Evolutionary conservation across 2,329 filamentous ascomycete genomes (phyloP).

Genomic region (Rutstroemia sp.): DNA sequence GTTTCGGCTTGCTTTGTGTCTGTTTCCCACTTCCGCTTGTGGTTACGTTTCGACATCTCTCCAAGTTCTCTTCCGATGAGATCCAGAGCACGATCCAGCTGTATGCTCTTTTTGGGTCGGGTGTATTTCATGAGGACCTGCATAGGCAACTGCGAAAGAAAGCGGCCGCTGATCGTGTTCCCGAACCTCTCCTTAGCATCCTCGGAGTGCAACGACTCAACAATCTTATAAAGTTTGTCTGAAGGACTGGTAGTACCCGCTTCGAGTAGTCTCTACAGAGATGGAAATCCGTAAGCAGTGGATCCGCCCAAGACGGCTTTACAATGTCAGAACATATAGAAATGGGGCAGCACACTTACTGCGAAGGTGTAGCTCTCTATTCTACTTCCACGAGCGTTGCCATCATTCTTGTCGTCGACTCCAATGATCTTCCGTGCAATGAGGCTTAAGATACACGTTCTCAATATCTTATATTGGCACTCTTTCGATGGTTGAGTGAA

Average conservation of each 20-base stretch:
- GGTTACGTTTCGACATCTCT: background rate
- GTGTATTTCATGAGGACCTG: constrained; percentile 20
- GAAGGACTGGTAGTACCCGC: background rate
- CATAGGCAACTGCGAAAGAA: constrained; percentile 22
- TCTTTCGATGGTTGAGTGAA: constrained; percentile 18
- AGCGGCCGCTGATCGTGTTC: constrained; percentile 20
- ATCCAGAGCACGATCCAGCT: background rate
- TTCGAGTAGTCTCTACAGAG: background rate
- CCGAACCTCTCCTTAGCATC: background rate
- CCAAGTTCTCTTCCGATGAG: background rate
- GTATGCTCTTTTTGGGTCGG: background rate
- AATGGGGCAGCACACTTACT: background rate
- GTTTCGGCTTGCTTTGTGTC: no score
- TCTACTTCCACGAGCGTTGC: background rate
- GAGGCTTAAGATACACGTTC: constrained; percentile 18
- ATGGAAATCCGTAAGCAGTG: no score
- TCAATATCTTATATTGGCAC: constrained; percentile 27
- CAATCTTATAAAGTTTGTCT: constrained; percentile 15
- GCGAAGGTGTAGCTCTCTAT: constrained; percentile 13
- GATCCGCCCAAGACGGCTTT: no score
- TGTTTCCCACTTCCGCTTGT: background rate
- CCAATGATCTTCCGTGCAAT: constrained; percentile 15
- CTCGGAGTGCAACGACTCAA: constrained; percentile 13
- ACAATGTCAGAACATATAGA: no score
- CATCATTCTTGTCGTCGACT: background rate